These are phyloP conservation scores for Umbellularia californica DNA, from an alignment of 164 flowering plant species.

Conservation along the genomic window DNA sequence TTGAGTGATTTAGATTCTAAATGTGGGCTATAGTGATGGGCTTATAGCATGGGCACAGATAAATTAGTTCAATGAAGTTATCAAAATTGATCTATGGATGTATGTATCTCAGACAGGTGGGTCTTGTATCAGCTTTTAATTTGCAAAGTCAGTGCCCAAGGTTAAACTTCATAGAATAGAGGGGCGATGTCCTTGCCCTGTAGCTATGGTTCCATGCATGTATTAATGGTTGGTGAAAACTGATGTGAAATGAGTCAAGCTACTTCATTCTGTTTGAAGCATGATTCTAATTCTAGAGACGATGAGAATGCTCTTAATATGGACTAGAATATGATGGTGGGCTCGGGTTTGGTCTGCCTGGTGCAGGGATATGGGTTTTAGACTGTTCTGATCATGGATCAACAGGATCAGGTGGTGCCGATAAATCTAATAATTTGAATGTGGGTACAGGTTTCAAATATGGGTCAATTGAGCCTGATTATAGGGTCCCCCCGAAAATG, in stretches of 20 bases:
- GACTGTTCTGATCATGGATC: too few species aligned
- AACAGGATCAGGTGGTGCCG: too few species aligned
- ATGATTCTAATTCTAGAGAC: constrained; percentile 42
- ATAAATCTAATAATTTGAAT: too few species aligned
- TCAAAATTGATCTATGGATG: not conserved
- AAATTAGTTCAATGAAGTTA: too few species aligned
- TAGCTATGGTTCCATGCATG: not conserved
- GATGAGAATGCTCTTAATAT: constrained; percentile 43
- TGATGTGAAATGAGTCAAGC: constrained; percentile 68
- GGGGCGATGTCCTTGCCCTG: not conserved
- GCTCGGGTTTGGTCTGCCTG: constrained; percentile 75
- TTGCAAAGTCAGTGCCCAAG: not conserved
- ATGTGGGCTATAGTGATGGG: too few species aligned
- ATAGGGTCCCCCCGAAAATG: too few species aligned
- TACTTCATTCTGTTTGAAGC: constrained; percentile 62
- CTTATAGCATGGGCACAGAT: too few species aligned
- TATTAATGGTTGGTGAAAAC: constrained; percentile 1
- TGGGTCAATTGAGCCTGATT: too few species aligned
- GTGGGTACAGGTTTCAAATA: too few species aligned
- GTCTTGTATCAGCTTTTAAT: not conserved
- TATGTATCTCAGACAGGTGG: not conserved
- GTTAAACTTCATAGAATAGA: not conserved
- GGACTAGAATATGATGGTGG: constrained; percentile 29
- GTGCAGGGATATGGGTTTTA: too few species aligned
- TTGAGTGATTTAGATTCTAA: too few species aligned